Conservation (phyloP, 768 basidiomycete genomes). For the Trametes sanguinea region DNA sequence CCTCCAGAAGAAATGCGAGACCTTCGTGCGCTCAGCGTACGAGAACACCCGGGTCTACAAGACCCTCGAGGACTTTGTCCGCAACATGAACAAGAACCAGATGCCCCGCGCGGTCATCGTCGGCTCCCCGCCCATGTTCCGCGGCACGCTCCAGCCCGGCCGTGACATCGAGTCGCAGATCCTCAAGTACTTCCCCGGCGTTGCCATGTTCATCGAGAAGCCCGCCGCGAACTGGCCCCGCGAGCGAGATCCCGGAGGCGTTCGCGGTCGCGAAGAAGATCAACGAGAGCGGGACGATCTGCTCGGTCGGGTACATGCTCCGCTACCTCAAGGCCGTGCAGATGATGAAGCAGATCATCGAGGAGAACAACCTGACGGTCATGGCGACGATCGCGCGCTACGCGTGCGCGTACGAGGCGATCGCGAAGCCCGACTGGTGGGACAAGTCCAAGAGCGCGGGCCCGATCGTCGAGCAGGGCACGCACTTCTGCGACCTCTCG, state of each 20-base stretch:
- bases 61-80: constrained; percentile 83
- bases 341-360: constrained; percentile 94
- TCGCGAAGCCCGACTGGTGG: constrained; percentile 90
- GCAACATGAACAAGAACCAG: constrained; percentile 61
- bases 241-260: constrained; percentile 63
- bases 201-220: constrained; percentile 91
- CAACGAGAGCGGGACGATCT: constrained; percentile 67
- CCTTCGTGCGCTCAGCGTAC: constrained; percentile 93
- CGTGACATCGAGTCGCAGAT: constrained; percentile 89
- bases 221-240: constrained; percentile 85
- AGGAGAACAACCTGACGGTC: constrained; percentile 91
- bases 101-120: constrained; percentile 83
- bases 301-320: constrained; percentile 96
- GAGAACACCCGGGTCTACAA: constrained; percentile 83
- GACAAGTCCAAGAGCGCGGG: constrained; percentile 86
- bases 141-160: constrained; percentile 73
- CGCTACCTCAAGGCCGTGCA: constrained; percentile 93
- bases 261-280: constrained; percentile 76
- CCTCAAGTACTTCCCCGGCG: constrained; percentile 83
- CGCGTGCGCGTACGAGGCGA: constrained; percentile 82
- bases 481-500: constrained; percentile 96
- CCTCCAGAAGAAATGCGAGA: constrained; percentile 87
- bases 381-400: constrained; percentile 97
- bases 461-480: constrained; percentile 88
- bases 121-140: constrained; percentile 92